Percentiles rank a stretch among this genome's conserved stretches.
Evolutionary conservation across 805 yeast genomes (phyloP).

Genomic region (Zygosaccharomyces bailii): DNA sequence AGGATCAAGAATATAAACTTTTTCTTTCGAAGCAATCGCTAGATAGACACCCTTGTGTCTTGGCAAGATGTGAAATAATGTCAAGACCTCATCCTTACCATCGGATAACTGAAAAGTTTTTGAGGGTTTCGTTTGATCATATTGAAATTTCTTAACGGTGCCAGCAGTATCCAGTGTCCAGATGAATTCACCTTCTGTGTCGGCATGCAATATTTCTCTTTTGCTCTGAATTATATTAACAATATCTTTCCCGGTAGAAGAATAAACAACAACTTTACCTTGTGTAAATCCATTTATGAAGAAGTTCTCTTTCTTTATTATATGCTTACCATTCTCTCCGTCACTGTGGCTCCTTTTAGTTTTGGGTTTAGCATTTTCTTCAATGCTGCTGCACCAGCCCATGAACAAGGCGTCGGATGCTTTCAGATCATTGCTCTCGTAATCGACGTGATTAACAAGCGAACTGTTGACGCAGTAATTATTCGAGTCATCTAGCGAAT

Average conservation of each 20-base stretch:
- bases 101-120: conserved; percentile 36
- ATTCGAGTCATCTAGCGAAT: conserved; percentile 30
- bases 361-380: conserved; percentile 10
- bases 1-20: conserved; percentile 66
- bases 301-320: conserved; percentile 19
- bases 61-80: conserved; percentile 28
- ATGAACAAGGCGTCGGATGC: conserved; percentile 25
- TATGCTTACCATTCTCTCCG: conserved; percentile 15
- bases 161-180: conserved; percentile 35
- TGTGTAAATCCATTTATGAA: conserved; percentile 32
- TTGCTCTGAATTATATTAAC: conserved; percentile 37
- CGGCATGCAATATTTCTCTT: conserved; percentile 36
- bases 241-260: conserved; percentile 36
- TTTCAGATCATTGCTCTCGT: conserved; percentile 32
- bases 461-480: conserved; percentile 32
- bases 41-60: conserved; percentile 23
- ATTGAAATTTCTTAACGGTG: conserved; percentile 34
- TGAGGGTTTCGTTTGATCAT: conserved; percentile 33
- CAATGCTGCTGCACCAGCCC: conserved; percentile 29
- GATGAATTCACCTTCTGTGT: conserved; percentile 35
- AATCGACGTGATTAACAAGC: conserved; percentile 30
- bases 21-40: conserved; percentile 33
- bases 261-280: conserved; percentile 34
- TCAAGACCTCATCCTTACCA: conserved; percentile 33
- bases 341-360: conserved; percentile 26